Conservation (phyloP, 2,329 filamentous ascomycete genomes). For the Monosporascus sp. region DNA sequence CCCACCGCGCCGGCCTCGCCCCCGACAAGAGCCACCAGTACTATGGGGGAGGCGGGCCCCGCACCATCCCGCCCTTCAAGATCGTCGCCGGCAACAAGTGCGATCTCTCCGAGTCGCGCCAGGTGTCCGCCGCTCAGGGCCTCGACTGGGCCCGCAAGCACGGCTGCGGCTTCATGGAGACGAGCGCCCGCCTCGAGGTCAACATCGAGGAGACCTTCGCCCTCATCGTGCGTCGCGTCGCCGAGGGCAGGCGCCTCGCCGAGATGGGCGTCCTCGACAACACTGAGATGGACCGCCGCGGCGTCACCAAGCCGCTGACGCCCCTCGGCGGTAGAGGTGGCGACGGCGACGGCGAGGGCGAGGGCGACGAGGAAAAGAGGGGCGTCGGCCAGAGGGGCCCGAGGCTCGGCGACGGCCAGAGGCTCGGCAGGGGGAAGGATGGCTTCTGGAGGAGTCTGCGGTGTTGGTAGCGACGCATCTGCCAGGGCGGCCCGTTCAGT, state of each 20-base stretch:
- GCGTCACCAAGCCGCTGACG: constrained; percentile 53
- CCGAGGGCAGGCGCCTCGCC: constrained; percentile 49
- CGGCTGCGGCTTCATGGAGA: constrained; percentile 86
- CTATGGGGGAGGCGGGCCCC: constrained; percentile 29
- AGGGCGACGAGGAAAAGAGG: constrained; percentile 35
- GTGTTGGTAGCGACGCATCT: constrained; percentile 41
- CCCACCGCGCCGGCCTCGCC: constrained; percentile 38
- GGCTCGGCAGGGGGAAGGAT: constrained; percentile 34
- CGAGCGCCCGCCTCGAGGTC: constrained; percentile 74
- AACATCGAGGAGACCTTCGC: constrained; percentile 89
- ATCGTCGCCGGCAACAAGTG: constrained; percentile 85
- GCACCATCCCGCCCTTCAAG: constrained; percentile 67
- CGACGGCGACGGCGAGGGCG: constrained; percentile 10
- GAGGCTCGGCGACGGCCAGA: constrained; percentile 38
- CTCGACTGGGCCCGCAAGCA: constrained; percentile 70
- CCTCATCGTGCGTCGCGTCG: constrained; percentile 56
- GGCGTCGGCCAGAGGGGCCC: constrained; percentile 28
- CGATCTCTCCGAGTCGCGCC: constrained; percentile 65
- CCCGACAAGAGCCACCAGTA: constrained; percentile 9
- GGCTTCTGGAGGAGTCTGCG: constrained; percentile 52
- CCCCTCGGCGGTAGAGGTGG: constrained; percentile 35
- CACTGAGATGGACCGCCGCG: constrained; percentile 41
- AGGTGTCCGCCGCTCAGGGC: constrained; percentile 64
- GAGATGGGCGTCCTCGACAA: constrained; percentile 41
- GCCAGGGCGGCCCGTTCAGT: no score